These are phyloP conservation scores for Coffea eugenioides DNA, from an alignment of 257 asterid species.

Conservation along the genomic window DNA sequence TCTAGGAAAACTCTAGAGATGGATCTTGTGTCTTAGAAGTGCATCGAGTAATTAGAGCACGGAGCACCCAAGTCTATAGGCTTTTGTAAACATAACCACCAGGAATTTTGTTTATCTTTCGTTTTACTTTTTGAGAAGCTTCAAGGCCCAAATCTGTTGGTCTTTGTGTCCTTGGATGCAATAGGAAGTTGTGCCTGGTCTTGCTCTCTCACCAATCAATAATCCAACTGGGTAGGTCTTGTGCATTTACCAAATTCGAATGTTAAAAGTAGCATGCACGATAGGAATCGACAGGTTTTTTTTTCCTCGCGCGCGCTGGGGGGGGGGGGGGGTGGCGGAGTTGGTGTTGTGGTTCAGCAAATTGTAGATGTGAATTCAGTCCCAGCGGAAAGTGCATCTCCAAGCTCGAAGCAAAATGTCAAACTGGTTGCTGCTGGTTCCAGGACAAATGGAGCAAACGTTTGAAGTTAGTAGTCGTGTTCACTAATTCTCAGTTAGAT, in stretches of 20 bases:
- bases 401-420: neutral
- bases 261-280: neutral
- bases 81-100: slow-evolving; percentile 20
- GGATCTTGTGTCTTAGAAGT: slow-evolving; percentile 10
- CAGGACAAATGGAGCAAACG: neutral
- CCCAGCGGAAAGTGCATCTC: neutral
- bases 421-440: neutral
- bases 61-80: slow-evolving; percentile 23
- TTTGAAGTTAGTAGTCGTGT: neutral
- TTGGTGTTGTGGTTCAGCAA: neutral
- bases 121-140: neutral
- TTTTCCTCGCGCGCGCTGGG: too few relatives aligned
- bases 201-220: neutral
- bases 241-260: neutral
- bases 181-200: neutral
- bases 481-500: neutral
- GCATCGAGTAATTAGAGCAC: slow-evolving; percentile 9
- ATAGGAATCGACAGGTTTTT: too few relatives aligned
- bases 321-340: too few relatives aligned
- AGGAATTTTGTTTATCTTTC: slow-evolving; percentile 28
- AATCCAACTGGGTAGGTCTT: neutral
- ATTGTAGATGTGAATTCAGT: neutral
- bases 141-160: neutral
- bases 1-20: slow-evolving; percentile 1
- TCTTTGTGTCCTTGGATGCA: too few relatives aligned